Percentiles rank a stretch among this genome's conserved stretches.
phyloP scores from a whole-genome alignment of 2,329 filamentous ascomycete species.

The Curvularia spicifera region DNA sequence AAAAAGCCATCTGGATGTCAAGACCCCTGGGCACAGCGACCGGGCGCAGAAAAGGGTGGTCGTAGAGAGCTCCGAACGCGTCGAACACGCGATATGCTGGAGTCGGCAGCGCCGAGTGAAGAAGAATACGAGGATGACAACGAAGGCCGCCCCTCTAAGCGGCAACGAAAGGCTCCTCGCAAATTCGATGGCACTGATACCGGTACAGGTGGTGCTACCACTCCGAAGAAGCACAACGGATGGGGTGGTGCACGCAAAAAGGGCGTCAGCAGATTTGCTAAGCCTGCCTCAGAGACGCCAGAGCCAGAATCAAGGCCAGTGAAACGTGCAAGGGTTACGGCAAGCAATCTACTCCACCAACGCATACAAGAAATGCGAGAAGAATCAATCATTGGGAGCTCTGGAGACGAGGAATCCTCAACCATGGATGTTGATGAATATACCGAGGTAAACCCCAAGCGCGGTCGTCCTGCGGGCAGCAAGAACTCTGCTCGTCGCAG shows the following conservation, averaged over 20 bases:
- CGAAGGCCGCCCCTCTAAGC: constrained; percentile 39
- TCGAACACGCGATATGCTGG: constrained; percentile 49
- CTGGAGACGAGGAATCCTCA: constrained; percentile 46
- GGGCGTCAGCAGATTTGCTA: constrained; percentile 43
- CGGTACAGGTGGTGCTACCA: constrained; percentile 38
- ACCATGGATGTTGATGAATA: constrained; percentile 40
- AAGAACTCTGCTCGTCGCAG: constrained; percentile 55
- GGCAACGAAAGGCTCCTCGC: constrained; percentile 45
- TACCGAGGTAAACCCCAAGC: constrained; percentile 33
- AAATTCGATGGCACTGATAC: constrained; percentile 45
- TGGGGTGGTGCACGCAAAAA: constrained; percentile 50
- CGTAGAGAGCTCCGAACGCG: constrained; percentile 57
- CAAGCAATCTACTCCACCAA: constrained; percentile 46
- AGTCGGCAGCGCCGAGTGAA: constrained; percentile 47
- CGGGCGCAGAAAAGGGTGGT: constrained; percentile 53
- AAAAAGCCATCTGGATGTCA: constrained; percentile 59
- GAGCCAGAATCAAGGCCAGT: constrained; percentile 42
- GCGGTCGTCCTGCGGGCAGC: constrained; percentile 53
- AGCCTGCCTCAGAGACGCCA: constrained; percentile 43
- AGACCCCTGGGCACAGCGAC: constrained; percentile 62
- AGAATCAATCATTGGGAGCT: constrained; percentile 48
- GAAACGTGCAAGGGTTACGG: constrained; percentile 38
- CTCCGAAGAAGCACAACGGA: constrained; percentile 44
- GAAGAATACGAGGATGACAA: constrained; percentile 47
- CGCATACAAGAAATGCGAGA: constrained; percentile 57